Base-by-base conservation (phyloP, 208 protist genomes). In the Endotrypanum monterogeii region DNA sequence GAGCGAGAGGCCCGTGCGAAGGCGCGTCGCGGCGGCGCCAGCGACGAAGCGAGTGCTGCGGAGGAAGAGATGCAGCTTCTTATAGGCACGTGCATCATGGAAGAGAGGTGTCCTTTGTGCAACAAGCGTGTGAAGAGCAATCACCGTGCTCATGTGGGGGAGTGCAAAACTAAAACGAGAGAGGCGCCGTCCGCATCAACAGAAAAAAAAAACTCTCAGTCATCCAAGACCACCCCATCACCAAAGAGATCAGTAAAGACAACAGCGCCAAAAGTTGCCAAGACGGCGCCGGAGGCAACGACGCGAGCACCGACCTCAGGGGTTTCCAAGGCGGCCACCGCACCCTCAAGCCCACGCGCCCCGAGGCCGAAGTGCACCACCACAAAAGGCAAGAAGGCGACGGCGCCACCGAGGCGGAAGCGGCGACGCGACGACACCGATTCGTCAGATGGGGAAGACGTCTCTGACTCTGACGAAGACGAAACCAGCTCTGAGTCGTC, bases 31-130 rank as follows among this genome's bases (percentile, higher is more conserved):
- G 67, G 73, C 20, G 69, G 37, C 56, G 58, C 14, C 30, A 67
- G 35, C 9, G 76, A 67, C 18, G 78, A 50, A 12, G 75, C 78
- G 8, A 62, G 30, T 20, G 79, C 70, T 11, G 71, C 71, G 30
- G 75, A 82, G 65, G 83, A 89, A 70, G 41, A 79, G 72, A 72
- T 83, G 74, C 62, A 79, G 67, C 78, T 93, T 54, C 68, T 80
- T 0, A 57, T 92, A 25, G 91, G 89, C 6, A 58, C 82, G 25
- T 95, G 89, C 73, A 63, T 95, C 62, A 79, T 95, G 48, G 76
- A 95, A 57, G 85, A 89, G 50, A 62, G 80, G 66, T 95, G 91
- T 74, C 91, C 91, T 4, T 68, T 93, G 32, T 95, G 91, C 77
- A 73, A 86, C 23, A 67, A 78, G 55, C 73, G 80, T 0, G 80